Percentiles rank a stretch among this genome's conserved stretches.
These are phyloP conservation scores for Exophiala viscosa DNA, from an alignment of 2,329 filamentous ascomycete genomes.

Conservation along the genomic window DNA sequence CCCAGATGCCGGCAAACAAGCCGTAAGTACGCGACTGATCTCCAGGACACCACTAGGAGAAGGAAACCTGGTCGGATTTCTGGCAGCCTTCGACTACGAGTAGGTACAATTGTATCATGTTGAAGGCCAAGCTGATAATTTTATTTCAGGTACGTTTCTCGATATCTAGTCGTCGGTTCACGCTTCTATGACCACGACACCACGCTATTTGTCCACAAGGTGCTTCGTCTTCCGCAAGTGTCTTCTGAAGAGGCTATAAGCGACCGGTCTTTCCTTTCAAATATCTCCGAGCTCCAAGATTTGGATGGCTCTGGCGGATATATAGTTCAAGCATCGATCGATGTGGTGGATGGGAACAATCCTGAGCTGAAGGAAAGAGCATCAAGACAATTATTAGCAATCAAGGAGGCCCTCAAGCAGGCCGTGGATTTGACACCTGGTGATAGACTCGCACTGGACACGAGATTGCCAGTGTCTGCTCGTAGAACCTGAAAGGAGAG, in stretches of 20 bases:
- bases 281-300: constrained; percentile 45
- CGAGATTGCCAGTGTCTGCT: constrained; percentile 45
- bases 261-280: constrained; percentile 28
- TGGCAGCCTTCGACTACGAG: constrained; percentile 54
- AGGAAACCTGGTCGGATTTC: constrained; percentile 49
- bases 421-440: constrained; percentile 56
- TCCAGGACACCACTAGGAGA: constrained; percentile 46
- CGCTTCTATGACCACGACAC: constrained; percentile 57
- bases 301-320: constrained; percentile 57
- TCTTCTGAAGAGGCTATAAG: constrained; percentile 31
- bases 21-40: constrained; percentile 52
- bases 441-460: constrained; percentile 58
- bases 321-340: constrained; percentile 56
- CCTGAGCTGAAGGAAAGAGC: constrained; percentile 53
- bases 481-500: constrained; percentile 15
- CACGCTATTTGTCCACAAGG: constrained; percentile 54
- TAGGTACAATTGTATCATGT: constrained; percentile 33
- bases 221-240: constrained; percentile 45
- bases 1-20: constrained; percentile 49
- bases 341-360: constrained; percentile 51
- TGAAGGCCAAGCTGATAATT: constrained; percentile 10
- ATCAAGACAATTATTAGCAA: constrained; percentile 51
- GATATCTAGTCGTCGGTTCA: constrained; percentile 56
- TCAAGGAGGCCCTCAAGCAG: constrained; percentile 54
- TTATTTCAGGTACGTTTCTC: constrained; percentile 50